Evolutionary conservation across 441 rosid genomes (phyloP).

Genomic region (Jatropha podagrica): DNA sequence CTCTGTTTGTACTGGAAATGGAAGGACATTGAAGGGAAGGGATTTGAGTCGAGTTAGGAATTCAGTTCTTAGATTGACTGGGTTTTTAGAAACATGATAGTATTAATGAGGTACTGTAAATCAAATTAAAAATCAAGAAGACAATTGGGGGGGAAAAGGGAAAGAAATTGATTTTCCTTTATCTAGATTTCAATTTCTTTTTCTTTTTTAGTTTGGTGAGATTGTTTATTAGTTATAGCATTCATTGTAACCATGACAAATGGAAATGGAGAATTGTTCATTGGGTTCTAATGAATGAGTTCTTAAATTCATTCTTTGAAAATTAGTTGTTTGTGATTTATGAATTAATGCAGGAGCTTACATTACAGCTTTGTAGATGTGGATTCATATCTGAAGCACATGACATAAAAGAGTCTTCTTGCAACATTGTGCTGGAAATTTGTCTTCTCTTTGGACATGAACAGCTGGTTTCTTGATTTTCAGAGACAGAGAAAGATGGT

Average conservation of each 20-base stretch:
- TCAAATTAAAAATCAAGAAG: not conserved
- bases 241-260: not conserved
- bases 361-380: not conserved
- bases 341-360: not conserved
- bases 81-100: slow-evolving; percentile 65
- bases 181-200: not conserved
- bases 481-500: not conserved
- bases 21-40: slow-evolving; percentile 82
- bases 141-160: not conserved
- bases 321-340: not conserved
- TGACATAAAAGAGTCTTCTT: not conserved
- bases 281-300: not conserved
- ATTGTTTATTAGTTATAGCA: not conserved
- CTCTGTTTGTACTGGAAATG: slow-evolving; percentile 73
- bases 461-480: slow-evolving; percentile 3
- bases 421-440: not conserved
- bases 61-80: slow-evolving; percentile 79
- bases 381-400: not conserved
- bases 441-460: not conserved
- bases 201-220: not conserved
- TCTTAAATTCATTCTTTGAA: not conserved
- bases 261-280: not conserved
- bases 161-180: not conserved
- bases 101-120: not conserved
- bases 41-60: slow-evolving; percentile 74